A percentile compares a stretch with the other conserved stretches of the same genome.
Conservation (phyloP, 371 early-diverging fungal species). For the Dinochytrium kinnereticum region DNA sequence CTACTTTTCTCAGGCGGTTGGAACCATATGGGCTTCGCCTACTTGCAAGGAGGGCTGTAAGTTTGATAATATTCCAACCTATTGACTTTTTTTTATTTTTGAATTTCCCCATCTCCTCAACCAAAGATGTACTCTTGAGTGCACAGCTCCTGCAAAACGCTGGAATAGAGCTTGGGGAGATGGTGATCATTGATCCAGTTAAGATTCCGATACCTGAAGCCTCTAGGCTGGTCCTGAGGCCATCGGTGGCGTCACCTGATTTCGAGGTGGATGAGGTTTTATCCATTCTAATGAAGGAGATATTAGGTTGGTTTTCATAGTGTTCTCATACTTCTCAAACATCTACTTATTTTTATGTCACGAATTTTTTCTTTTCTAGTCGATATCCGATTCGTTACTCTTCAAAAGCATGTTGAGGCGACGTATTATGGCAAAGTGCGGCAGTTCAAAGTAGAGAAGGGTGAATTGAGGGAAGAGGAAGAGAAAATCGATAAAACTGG, state of each 20-base stretch:
- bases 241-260: not conserved
- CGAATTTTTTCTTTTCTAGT: conserved; percentile 12
- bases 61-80: not conserved
- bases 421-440: conserved; percentile 15
- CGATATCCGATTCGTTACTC: conserved; percentile 17
- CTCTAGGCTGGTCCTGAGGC: conserved; percentile 4
- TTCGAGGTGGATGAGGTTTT: not conserved
- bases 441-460: conserved; percentile 22
- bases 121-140: not conserved
- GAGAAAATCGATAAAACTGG: not conserved
- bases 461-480: not conserved
- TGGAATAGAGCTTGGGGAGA: not conserved
- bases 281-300: conserved; percentile 18
- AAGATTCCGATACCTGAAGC: not conserved
- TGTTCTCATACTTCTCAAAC: not conserved
- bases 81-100: not conserved
- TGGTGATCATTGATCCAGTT: not conserved
- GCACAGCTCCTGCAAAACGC: not conserved
- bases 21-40: conserved; percentile 10
- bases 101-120: no score
- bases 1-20: not conserved
- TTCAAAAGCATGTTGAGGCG: conserved; percentile 12
- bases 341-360: no score
- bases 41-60: conserved; percentile 17
- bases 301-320: not conserved